These are phyloP conservation scores for Paracamarosporium sp. DNA, from an alignment of 2,329 filamentous ascomycete genomes.

Conservation along the genomic window DNA sequence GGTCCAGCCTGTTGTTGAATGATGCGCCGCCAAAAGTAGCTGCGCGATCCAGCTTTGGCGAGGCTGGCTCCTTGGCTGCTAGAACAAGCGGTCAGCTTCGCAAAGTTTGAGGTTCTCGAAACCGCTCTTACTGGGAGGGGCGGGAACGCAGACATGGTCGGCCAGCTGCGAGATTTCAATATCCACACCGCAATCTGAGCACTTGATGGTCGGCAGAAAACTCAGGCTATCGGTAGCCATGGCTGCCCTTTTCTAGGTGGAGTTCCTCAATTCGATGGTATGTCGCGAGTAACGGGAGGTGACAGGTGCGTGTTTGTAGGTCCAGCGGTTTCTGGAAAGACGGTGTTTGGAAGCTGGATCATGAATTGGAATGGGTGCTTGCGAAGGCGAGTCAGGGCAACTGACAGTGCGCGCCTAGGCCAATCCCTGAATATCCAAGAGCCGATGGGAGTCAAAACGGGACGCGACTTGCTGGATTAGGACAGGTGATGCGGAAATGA, in stretches of 20 bases:
- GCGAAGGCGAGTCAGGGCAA: conserved; percentile 23
- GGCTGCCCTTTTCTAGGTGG: conserved; percentile 13
- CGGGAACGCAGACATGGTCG: conserved; percentile 74
- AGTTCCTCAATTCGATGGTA: conserved; percentile 14
- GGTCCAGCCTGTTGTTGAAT: conserved; percentile 34
- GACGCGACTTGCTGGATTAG: conserved; percentile 37
- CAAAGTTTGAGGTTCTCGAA: not conserved
- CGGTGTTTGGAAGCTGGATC: conserved; percentile 27
- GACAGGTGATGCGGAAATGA: conserved; percentile 37
- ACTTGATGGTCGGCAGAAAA: conserved; percentile 47
- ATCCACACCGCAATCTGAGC: conserved; percentile 55
- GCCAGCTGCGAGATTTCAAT: conserved; percentile 88
- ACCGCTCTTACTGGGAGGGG: conserved; percentile 53
- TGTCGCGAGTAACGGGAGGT: conserved; percentile 3
- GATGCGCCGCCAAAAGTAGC: conserved; percentile 37
- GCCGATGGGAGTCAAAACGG: conserved; percentile 34
- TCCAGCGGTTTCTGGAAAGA: conserved; percentile 23
- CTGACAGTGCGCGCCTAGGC: conserved; percentile 26
- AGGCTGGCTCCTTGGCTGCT: conserved; percentile 12
- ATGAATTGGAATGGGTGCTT: conserved; percentile 28
- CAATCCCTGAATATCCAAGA: conserved; percentile 31
- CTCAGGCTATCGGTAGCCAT: conserved; percentile 34
- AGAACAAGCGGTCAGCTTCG: not conserved
- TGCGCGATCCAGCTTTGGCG: conserved; percentile 41
- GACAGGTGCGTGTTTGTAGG: conserved; percentile 11